Base-by-base conservation (phyloP, 2,329 filamentous ascomycete genomes). In the Cladophialophora chaetospira region DNA sequence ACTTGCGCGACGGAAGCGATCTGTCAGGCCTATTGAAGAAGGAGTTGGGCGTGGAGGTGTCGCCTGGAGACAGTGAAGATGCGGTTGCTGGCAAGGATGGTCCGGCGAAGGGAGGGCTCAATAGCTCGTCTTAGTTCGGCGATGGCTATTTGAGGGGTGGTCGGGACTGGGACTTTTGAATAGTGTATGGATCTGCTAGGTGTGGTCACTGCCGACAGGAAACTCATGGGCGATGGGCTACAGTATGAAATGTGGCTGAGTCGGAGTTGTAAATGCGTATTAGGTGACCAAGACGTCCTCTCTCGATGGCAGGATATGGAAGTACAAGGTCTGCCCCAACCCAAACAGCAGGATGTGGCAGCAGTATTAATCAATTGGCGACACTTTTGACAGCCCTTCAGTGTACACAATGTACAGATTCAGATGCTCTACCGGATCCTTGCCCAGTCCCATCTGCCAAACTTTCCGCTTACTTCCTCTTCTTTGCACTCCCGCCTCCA, bases 1-100 rank as follows among this genome's bases (percentile, higher is more conserved):
- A 97, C 71, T 73, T 90, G 56, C 81, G 93, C 45, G 92, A 97
- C 71, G 88, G 88, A n/a, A 84, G 82, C 45, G 88, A 85, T 40
- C 75, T 99, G 68, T 85, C 81, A 31, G 82, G 87, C 31, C 72
- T 97, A 54, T 74, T 97, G 67, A 80, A 83, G 62, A 79, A 86
- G 61, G 94, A 99, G 77, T 76, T 97, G 46, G 86, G 84, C 2
- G 76, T 96, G 46, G 80, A 86, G 58, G 71, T 90, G 51, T 69
- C 71, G 3, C 67, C 67, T 62, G 70, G 73, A 67, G 48, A 47
- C 26, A 28, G 31, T 26, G 48, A 49, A 11, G 60, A 59, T 29
- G 33, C 40, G 5, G 42, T 42, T 2, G 28, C 28, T 28, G 61
- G 58, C 5, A 45, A 53, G 21, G 61, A 63, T 17, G 61, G 61